These are phyloP conservation scores for Pestalotiopsis sp. DNA, from an alignment of 2,329 filamentous ascomycete genomes.

Conservation along the genomic window DNA sequence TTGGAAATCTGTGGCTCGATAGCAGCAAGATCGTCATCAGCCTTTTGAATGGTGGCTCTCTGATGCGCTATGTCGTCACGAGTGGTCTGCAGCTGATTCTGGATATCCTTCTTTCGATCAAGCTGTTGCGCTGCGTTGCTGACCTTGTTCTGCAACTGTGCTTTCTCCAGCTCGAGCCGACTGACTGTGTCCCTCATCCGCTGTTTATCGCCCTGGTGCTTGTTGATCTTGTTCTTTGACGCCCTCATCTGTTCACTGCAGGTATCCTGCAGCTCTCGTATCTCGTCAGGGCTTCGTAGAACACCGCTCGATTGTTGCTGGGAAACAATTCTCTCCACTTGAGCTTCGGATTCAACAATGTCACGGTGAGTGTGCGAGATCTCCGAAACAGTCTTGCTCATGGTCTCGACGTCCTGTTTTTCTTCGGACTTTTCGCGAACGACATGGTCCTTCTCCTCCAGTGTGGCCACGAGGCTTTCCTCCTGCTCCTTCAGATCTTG, in stretches of 20 bases:
- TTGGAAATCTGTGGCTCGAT: constrained; percentile 77
- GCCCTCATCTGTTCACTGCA: constrained; percentile 69
- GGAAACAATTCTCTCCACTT: constrained; percentile 75
- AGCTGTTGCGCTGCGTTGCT: constrained; percentile 72
- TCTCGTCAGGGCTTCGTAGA: constrained; percentile 77
- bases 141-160: constrained; percentile 75
- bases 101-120: constrained; percentile 77
- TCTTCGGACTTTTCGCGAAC: constrained; percentile 67
- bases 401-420: constrained; percentile 73
- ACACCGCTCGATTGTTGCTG: constrained; percentile 72
- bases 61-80: constrained; percentile 71
- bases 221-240: constrained; percentile 65
- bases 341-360: constrained; percentile 69
- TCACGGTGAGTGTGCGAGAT: constrained; percentile 76
- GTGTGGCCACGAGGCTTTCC: constrained; percentile 58
- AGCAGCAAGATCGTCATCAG: constrained; percentile 74
- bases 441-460: constrained; percentile 69
- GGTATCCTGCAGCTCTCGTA: constrained; percentile 74
- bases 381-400: constrained; percentile 75
- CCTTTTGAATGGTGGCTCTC: constrained; percentile 68
- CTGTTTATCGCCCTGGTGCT: constrained; percentile 72
- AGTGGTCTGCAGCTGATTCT: constrained; percentile 72
- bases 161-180: constrained; percentile 74
- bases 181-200: constrained; percentile 70
- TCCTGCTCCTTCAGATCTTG: constrained; percentile 64